Evolutionary conservation across 1,284 basidiomycete genomes (phyloP).

Genomic region (Microbotryum violaceum): DNA sequence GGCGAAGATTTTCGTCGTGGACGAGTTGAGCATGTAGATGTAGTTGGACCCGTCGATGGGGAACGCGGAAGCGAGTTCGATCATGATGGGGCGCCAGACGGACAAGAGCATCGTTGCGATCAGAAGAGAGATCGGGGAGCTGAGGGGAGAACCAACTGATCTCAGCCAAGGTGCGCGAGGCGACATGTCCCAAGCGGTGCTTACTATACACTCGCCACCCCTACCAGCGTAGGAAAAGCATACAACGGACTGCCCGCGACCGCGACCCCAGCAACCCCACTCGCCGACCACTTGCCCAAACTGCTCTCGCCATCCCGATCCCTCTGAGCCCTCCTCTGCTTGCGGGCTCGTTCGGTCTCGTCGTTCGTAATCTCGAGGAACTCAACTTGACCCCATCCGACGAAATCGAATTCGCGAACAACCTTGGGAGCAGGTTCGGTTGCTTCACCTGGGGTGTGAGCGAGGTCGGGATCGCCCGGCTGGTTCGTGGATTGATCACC

Average conservation of each 20-base stretch:
- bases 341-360: slow-evolving; percentile 33
- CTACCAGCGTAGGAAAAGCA: slow-evolving; percentile 57
- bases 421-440: not conserved
- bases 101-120: slow-evolving; percentile 55
- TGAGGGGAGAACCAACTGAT: not conserved
- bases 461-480: no score
- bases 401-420: slow-evolving; percentile 5
- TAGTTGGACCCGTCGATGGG: slow-evolving; percentile 63
- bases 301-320: slow-evolving; percentile 38
- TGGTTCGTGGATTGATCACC: no score
- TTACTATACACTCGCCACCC: slow-evolving; percentile 50
- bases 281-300: slow-evolving; percentile 41
- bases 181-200: not conserved
- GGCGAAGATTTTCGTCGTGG: slow-evolving; percentile 53
- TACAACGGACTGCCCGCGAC: slow-evolving; percentile 64
- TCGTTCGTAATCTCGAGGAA: slow-evolving; percentile 46
- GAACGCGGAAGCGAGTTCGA: slow-evolving; percentile 58
- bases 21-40: slow-evolving; percentile 49
- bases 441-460: no score
- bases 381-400: slow-evolving; percentile 53
- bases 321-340: slow-evolving; percentile 40
- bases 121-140: slow-evolving; percentile 58
- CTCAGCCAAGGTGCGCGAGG: no score
- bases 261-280: slow-evolving; percentile 59
- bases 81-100: slow-evolving; percentile 62